Base-by-base conservation (phyloP, 2,329 filamentous ascomycete species). In the Scolecobasidium constrictum region DNA sequence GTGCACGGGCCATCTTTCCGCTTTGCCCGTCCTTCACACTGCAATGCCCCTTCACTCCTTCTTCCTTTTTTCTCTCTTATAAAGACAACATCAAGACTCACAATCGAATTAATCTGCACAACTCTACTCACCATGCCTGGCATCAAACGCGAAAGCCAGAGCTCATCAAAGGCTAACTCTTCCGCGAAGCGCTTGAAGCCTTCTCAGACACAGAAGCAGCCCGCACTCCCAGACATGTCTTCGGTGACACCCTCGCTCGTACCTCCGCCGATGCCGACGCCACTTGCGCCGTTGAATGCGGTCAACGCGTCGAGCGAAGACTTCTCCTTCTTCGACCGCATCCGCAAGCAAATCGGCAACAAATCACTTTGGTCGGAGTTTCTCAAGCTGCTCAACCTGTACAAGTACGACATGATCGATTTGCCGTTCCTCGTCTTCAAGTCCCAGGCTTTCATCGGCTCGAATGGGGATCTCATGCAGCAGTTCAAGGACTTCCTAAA, bases 341-440 rank as follows among this genome's bases (percentile, higher is more conserved):
- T 92, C 15, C 96, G 95, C 73, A 98, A 98, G 63, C 90, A 83
- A 55, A 86, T 98, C 45, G 81, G 83, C 47, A 96, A 96, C 61
- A 84, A 94, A 59, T 83, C 86, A 44, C 82, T 82, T 3, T 93
- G 94, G 73, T 88, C 85, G 53, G 92, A 98, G 60, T 98, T 98
- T 62, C 66, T 98, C 49, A 98, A 98, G 67, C 77, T 98, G 9
- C 92, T 90, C 68, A 98, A 96, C 52, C 72, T 98, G 21, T 98
- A 86, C 66, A 92, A 84, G 17, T 85, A 94, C 53, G 88, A 93
- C 51, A 73, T 98, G 40, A 93, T 98, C 48, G 86, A 94, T 55
- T 82, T 82, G 45, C 80, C 84, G 47, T 78, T 86, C 2, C 69
- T 98, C 12, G 77, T 92, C 19, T 81, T 86, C 58, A 85, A 92